Percentiles rank a stretch among this genome's conserved stretches.
Conservation (phyloP, 805 yeast species). For the Saturnispora serradocipensis region DNA sequence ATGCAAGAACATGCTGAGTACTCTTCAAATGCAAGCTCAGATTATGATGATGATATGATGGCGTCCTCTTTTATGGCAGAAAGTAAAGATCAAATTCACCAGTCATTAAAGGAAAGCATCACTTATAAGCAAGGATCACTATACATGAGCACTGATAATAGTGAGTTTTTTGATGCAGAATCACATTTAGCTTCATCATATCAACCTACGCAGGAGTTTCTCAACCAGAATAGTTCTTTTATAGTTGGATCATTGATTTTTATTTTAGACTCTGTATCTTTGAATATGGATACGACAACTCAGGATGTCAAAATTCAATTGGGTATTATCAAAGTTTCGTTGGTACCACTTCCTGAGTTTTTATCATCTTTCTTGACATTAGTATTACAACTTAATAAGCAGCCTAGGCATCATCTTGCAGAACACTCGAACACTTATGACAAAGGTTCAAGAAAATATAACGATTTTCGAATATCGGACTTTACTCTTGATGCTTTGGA, state of each 20-base stretch:
- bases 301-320: constrained; percentile 32
- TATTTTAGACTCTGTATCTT: not conserved
- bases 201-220: not conserved
- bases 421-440: not conserved
- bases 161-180: constrained; percentile 32
- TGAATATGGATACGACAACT: not conserved
- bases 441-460: not conserved
- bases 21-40: constrained; percentile 15
- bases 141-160: constrained; percentile 69
- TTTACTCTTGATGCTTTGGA: constrained; percentile 31
- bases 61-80: constrained; percentile 26
- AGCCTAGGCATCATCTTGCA: not conserved
- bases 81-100: constrained; percentile 24
- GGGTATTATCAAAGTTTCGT: constrained; percentile 34
- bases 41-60: constrained; percentile 32
- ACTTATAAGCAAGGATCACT: constrained; percentile 52
- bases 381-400: constrained; percentile 25
- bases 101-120: constrained; percentile 42
- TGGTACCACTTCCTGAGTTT: constrained; percentile 35
- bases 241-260: constrained; percentile 1
- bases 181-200: constrained; percentile 7
- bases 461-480: constrained; percentile 11
- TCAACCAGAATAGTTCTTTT: not conserved
- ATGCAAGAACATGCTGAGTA: not conserved
- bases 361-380: constrained; percentile 30